phyloP scores from a whole-genome alignment of 768 basidiomycete genomes.

The Suillus weaverae region DNA sequence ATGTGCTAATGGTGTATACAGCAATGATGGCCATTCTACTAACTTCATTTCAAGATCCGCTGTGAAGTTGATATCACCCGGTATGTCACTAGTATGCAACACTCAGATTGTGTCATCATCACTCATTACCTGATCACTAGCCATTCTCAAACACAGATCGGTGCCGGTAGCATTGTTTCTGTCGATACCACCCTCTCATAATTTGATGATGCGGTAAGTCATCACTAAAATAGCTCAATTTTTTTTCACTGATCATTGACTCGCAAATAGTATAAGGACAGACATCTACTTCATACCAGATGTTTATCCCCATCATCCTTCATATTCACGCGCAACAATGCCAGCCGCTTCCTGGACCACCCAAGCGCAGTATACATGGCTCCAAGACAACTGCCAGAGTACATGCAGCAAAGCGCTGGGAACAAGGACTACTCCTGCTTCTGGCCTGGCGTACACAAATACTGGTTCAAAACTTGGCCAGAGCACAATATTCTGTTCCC shows the following conservation, averaged over 20 bases:
- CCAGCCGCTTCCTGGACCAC: background rate
- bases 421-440: background rate
- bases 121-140: too few relatives aligned
- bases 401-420: background rate
- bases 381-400: background rate
- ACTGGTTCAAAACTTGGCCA: constrained; percentile 8
- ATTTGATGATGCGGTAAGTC: background rate
- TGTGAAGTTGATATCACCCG: too few relatives aligned
- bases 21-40: too few relatives aligned
- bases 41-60: too few relatives aligned
- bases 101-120: too few relatives aligned
- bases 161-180: too few relatives aligned
- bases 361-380: background rate
- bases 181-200: too few relatives aligned
- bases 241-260: background rate
- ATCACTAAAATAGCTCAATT: background rate
- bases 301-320: background rate
- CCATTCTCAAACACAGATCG: too few relatives aligned
- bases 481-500: background rate
- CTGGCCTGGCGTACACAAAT: background rate
- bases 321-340: background rate
- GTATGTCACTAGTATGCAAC: too few relatives aligned
- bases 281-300: background rate
- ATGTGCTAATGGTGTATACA: too few relatives aligned
- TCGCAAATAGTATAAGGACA: background rate